Evolutionary conservation across 441 rosid genomes (phyloP).

Genomic region (Euphorbia corollata): DNA sequence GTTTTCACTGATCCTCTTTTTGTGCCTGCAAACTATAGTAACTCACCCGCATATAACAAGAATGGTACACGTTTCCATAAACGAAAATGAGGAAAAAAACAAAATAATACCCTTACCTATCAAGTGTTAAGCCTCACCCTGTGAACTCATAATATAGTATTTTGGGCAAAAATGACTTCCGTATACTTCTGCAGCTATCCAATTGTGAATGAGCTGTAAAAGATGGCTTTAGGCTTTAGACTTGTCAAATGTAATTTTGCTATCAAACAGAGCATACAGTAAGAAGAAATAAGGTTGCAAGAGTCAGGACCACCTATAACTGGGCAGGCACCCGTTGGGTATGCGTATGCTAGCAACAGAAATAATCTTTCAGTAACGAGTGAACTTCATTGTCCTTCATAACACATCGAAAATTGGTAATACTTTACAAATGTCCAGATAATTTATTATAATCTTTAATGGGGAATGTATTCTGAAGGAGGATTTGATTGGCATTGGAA

Average conservation of each 20-base stretch:
- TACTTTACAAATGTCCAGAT: not conserved
- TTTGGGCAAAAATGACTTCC: not conserved
- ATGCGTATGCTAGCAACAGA: not conserved
- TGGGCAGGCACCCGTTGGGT: not conserved
- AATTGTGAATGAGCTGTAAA: not conserved
- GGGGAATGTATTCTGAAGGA: not conserved
- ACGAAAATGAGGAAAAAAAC: not conserved
- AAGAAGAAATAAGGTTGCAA: not conserved
- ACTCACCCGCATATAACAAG: not conserved
- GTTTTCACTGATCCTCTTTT: not conserved
- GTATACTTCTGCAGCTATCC: not conserved
- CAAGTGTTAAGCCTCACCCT: not conserved
- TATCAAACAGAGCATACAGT: not conserved
- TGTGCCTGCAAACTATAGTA: not conserved
- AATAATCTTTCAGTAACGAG: not conserved
- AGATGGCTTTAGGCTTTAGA: not conserved
- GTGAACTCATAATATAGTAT: not conserved
- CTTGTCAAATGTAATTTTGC: not conserved
- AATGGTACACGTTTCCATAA: not conserved
- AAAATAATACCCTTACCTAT: not conserved
- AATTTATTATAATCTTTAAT: slow-evolving; percentile 3
- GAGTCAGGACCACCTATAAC: not conserved
- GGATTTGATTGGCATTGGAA: not conserved
- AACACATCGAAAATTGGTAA: not conserved
- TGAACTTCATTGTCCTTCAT: not conserved